These are phyloP conservation scores for Beauveria sp. DNA, from an alignment of 2,329 filamentous ascomycete genomes.

Conservation along the genomic window DNA sequence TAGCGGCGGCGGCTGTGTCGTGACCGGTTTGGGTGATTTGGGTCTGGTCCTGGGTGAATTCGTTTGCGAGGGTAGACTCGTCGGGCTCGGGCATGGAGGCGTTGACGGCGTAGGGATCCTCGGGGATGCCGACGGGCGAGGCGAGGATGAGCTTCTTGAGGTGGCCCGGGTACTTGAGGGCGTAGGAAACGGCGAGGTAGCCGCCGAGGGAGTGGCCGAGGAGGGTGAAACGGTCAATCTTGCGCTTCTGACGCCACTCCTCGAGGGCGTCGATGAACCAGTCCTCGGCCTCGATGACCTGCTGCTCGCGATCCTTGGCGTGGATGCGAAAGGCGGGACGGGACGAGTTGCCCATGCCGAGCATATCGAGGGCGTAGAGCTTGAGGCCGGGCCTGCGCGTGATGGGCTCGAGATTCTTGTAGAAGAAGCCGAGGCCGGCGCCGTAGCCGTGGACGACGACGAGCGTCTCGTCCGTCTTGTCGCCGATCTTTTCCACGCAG, in stretches of 20 bases:
- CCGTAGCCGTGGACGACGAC: conserved; percentile 98
- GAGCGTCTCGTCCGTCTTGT: conserved; percentile 73
- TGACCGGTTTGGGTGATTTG: conserved; percentile 34
- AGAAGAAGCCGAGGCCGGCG: conserved; percentile 93
- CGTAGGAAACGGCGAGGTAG: conserved; percentile 91
- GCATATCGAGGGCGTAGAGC: conserved; percentile 86
- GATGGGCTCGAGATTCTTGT: conserved; percentile 91
- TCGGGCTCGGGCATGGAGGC: conserved; percentile 71
- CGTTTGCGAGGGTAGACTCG: conserved; percentile 65
- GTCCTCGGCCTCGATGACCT: conserved; percentile 81
- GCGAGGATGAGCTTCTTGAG: conserved; percentile 95
- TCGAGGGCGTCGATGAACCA: conserved; percentile 97
- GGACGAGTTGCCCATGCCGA: conserved; percentile 87
- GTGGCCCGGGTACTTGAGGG: conserved; percentile 89
- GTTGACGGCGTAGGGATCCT: conserved; percentile 82
- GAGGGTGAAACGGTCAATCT: conserved; percentile 88
- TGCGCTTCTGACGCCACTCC: conserved; percentile 84
- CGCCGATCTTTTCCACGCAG: conserved; percentile 74
- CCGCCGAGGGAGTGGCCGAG: conserved; percentile 90
- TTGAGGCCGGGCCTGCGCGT: conserved; percentile 76
- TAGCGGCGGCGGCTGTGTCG: conserved; percentile 20
- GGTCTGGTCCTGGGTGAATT: conserved; percentile 70
- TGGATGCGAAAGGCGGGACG: conserved; percentile 78
- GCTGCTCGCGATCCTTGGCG: conserved; percentile 70
- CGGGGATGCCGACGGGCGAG: conserved; percentile 88